Percentiles rank a stretch among this genome's conserved stretches.
Evolutionary conservation across 2,329 filamentous ascomycete species (phyloP).

Genomic region (Moelleriella libera): DNA sequence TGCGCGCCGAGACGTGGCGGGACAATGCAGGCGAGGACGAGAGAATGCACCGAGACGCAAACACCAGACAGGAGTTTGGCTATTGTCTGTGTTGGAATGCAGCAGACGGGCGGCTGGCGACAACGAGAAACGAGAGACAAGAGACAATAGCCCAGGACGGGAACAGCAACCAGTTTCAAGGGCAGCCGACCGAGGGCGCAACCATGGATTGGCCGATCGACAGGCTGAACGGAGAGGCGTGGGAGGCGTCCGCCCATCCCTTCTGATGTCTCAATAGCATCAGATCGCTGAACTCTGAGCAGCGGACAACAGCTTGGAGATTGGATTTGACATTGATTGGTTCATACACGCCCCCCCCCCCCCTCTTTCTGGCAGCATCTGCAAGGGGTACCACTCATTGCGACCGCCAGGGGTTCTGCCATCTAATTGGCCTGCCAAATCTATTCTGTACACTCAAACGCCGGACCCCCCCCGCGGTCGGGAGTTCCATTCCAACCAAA

Average conservation of each 20-base stretch:
- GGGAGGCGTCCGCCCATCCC: not conserved
- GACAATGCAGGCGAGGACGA: not conserved
- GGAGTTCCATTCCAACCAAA: not conserved
- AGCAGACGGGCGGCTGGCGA: not conserved
- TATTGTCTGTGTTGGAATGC: slow-evolving; percentile 3
- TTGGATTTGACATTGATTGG: not conserved
- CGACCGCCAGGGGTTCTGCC: not conserved
- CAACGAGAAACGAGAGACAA: not conserved
- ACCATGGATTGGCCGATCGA: not conserved
- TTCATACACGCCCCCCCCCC: not conserved
- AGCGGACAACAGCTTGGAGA: not conserved
- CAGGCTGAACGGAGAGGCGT: not conserved
- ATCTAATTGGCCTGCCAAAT: not conserved
- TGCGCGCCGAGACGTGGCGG: slow-evolving; percentile 2
- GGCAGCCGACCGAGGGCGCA: not conserved
- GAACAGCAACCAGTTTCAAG: not conserved
- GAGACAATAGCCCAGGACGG: not conserved
- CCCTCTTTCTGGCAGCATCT: not conserved
- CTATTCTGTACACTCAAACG: not conserved
- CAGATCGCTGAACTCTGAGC: not conserved
- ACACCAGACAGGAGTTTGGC: not conserved
- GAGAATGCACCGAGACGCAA: not conserved
- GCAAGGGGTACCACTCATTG: not conserved
- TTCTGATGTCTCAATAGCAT: not conserved
- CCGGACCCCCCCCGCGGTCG: not conserved